Conservation (phyloP, 805 yeast species). For the Yarrowia sp. region DNA sequence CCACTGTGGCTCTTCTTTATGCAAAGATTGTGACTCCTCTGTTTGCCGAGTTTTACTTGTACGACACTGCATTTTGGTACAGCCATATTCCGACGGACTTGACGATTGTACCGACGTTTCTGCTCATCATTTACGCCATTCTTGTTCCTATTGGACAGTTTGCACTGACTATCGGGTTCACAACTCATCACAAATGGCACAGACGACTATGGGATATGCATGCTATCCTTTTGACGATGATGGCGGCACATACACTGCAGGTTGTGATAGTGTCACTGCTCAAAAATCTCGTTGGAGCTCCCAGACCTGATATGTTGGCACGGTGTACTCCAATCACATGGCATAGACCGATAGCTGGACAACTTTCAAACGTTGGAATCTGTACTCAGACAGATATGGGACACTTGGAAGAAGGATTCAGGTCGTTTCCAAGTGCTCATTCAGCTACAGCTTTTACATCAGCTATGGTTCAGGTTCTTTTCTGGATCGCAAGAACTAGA, state of each 20-base stretch:
- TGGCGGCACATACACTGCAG: slow-evolving; percentile 3
- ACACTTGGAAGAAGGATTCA: slow-evolving; percentile 1
- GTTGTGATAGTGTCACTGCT: background rate
- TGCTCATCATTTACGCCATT: background rate
- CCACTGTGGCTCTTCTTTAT: background rate
- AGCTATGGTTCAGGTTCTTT: background rate
- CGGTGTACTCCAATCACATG: background rate
- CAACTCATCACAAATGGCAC: background rate
- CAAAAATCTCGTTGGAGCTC: background rate
- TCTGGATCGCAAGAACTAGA: background rate
- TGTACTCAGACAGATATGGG: background rate
- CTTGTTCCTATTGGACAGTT: background rate
- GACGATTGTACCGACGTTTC: background rate
- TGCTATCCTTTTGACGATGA: slow-evolving; percentile 2
- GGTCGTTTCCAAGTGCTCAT: background rate
- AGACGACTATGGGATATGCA: slow-evolving; percentile 8
- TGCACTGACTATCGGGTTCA: background rate
- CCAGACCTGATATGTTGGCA: background rate
- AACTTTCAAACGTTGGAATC: background rate
- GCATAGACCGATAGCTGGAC: background rate
- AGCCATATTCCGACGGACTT: slow-evolving; percentile 1
- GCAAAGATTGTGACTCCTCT: background rate
- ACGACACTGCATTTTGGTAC: background rate
- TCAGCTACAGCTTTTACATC: background rate
- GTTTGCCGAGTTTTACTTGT: background rate